Conservation (phyloP, 2,329 filamentous ascomycete genomes). For the Xylaria arbuscula region DNA sequence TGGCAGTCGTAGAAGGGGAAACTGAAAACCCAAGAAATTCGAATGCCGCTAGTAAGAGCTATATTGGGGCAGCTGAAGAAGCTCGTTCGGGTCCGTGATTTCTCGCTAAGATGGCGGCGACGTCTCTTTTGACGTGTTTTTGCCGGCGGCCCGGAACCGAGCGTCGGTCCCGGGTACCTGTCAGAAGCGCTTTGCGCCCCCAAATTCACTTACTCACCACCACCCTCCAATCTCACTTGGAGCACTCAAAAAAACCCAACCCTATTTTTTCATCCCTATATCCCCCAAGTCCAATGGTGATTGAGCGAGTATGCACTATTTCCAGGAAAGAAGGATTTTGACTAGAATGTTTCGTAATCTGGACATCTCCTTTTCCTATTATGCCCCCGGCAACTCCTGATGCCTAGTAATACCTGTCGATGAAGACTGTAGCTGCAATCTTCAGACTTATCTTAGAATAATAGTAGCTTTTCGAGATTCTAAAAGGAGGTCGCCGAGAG, state of each 20-base stretch:
- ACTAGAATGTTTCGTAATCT: constrained; percentile 16
- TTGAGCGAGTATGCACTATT: constrained; percentile 6
- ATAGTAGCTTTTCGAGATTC: background rate
- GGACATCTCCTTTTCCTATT: constrained; percentile 1
- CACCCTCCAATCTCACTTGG: background rate
- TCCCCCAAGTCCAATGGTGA: background rate
- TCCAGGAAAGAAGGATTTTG: constrained; percentile 9
- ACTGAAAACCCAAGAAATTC: background rate
- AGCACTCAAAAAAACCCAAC: background rate
- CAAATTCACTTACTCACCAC: constrained; percentile 4
- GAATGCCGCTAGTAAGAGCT: background rate
- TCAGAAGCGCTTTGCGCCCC: constrained; percentile 11
- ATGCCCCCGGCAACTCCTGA: background rate
- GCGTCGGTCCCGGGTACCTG: constrained; percentile 23
- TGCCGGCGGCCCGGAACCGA: constrained; percentile 33
- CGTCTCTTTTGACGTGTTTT: background rate
- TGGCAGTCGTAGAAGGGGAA: background rate
- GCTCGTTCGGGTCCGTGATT: constrained; percentile 20
- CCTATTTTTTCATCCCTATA: background rate
- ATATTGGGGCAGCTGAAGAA: constrained; percentile 5
- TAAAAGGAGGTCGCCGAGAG: constrained; percentile 13
- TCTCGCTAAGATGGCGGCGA: constrained; percentile 9
- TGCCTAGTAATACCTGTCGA: constrained; percentile 3
- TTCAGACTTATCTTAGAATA: background rate
- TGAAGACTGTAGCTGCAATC: background rate